phyloP scores from a whole-genome alignment of 805 yeast species.

The Metschnikowia kunwiensis region DNA sequence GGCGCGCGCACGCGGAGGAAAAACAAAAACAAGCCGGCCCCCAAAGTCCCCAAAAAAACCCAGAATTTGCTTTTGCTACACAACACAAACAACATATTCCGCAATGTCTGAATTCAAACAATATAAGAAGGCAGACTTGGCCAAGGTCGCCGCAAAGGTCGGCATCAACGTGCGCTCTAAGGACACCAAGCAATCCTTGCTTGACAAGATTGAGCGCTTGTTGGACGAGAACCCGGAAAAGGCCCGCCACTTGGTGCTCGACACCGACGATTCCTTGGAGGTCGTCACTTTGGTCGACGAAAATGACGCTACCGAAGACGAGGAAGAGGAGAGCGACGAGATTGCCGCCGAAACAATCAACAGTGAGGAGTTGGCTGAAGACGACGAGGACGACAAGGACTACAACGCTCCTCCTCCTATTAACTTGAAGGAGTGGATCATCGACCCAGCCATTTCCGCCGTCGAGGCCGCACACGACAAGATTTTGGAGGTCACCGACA shows the following conservation, averaged over 20 bases:
- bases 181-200: constrained; percentile 41
- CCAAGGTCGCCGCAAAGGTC: constrained; percentile 32
- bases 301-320: constrained; percentile 24
- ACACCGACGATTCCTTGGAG: constrained; percentile 30
- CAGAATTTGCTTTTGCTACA: constrained; percentile 3
- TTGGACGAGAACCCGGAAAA: constrained; percentile 26
- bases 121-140: constrained; percentile 41
- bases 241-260: constrained; percentile 23
- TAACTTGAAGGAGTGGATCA: constrained; percentile 34
- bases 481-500: constrained; percentile 33
- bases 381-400: constrained; percentile 30
- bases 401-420: constrained; percentile 39
- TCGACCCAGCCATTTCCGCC: constrained; percentile 36
- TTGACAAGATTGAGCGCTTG: constrained; percentile 35
- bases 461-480: constrained; percentile 26
- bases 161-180: constrained; percentile 34
- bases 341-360: constrained; percentile 31
- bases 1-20: constrained; percentile 8
- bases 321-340: constrained; percentile 22
- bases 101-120: constrained; percentile 34
- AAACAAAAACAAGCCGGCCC: constrained; percentile 10
- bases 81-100: neutral
- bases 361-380: constrained; percentile 30
- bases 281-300: constrained; percentile 36
- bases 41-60: constrained; percentile 3